A percentile compares a stretch with the other conserved stretches of the same genome.
These are phyloP conservation scores for Aurinia saxatilis DNA, from an alignment of 345 rosid species.

Conservation along the genomic window DNA sequence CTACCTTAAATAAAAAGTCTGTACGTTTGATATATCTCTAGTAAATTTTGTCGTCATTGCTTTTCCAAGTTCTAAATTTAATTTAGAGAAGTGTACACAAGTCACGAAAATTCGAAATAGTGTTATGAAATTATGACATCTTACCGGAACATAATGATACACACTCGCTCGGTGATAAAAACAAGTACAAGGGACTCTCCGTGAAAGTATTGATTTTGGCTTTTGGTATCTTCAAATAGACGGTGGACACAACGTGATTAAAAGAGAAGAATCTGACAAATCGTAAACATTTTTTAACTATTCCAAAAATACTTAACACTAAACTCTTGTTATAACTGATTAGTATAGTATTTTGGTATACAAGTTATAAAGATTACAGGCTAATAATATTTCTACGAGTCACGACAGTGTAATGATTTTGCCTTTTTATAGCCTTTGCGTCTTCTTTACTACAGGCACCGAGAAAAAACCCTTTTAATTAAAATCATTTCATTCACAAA, in stretches of 20 bases:
- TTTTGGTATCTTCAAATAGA: conserved; percentile 7
- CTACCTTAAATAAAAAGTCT: background rate
- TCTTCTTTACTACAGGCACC: conserved; percentile 24
- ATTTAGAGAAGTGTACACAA: background rate
- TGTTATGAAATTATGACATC: background rate
- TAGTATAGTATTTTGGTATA: no score
- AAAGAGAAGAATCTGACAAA: background rate
- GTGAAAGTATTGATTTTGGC: background rate
- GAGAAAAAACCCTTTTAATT: background rate
- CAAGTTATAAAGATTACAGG: no score
- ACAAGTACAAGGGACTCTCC: conserved; percentile 2
- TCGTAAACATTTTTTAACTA: background rate
- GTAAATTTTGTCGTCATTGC: background rate
- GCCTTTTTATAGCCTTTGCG: conserved; percentile 24
- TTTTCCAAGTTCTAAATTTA: conserved; percentile 6
- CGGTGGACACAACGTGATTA: conserved; percentile 7
- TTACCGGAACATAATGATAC: background rate
- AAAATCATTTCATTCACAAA: conserved; percentile 8
- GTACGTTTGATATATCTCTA: background rate
- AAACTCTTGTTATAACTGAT: no score
- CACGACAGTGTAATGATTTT: conserved; percentile 26
- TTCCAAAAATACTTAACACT: no score
- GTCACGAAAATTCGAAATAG: background rate
- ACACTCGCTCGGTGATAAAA: background rate
- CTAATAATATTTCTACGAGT: conserved; percentile 15